Conservation (phyloP, 1,139 yeast genomes). For the Diutina neorugosa region DNA sequence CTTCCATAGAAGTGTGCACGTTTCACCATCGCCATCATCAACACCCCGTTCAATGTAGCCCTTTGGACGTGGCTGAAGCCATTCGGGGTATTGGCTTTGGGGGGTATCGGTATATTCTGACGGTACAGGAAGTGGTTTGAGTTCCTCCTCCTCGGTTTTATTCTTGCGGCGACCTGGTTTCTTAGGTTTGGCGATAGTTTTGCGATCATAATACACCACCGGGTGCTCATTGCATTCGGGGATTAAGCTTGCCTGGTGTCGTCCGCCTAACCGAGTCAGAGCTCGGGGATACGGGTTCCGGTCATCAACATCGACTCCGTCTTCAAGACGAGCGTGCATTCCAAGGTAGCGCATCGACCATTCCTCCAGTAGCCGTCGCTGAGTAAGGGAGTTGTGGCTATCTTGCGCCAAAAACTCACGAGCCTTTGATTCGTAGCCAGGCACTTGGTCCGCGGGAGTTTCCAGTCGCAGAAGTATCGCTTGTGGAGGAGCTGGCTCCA, state of each 20-base stretch:
- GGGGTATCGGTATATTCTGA: conserved; percentile 27
- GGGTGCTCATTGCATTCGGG: conserved; percentile 60
- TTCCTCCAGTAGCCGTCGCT: conserved; percentile 45
- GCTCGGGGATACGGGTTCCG: conserved; percentile 72
- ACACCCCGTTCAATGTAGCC: conserved; percentile 85
- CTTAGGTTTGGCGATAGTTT: conserved; percentile 8
- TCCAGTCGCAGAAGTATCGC: not conserved
- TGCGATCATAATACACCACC: conserved; percentile 51
- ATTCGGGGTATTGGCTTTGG: conserved; percentile 46
- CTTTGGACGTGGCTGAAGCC: conserved; percentile 70
- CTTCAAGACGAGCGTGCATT: conserved; percentile 63
- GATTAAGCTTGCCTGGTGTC: conserved; percentile 57
- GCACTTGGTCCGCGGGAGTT: conserved; percentile 14
- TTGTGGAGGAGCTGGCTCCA: conserved; percentile 5
- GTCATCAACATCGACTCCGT: conserved; percentile 69
- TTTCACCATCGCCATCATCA: conserved; percentile 40
- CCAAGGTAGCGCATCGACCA: conserved; percentile 83
- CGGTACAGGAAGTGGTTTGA: conserved; percentile 31
- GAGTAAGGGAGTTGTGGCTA: conserved; percentile 23
- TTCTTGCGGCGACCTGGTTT: conserved; percentile 9
- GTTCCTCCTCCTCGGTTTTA: conserved; percentile 12
- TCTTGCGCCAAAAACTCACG: conserved; percentile 38
- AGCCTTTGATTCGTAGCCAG: conserved; percentile 53
- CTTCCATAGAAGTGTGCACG: conserved; percentile 63
- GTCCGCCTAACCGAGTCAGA: conserved; percentile 64